Base-by-base conservation (phyloP, 2,329 filamentous ascomycete genomes). In the Exophiala dermatitidis region DNA sequence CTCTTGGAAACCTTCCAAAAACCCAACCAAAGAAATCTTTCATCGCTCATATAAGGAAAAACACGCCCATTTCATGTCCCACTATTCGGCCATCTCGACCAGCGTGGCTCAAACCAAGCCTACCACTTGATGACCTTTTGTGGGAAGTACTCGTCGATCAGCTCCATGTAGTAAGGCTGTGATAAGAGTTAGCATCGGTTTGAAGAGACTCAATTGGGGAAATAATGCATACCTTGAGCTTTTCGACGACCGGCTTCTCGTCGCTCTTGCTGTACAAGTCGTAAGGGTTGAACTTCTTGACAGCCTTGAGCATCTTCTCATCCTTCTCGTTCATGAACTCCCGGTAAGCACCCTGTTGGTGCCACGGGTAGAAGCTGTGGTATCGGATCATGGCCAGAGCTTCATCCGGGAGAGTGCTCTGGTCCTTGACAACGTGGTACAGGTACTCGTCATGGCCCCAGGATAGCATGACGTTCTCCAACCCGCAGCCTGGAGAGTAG, bases 331-430 rank as follows among this genome's bases (percentile, higher is more conserved):
- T 79, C 89, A 95, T 95, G 69, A 95, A 79, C 71, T 88, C 82
- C 56, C 72, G 71, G 72, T 95, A 95, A 4, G 87, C 89, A 50
- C 84, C 85, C 68, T 85, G 84, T 57, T 78, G 81, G 72, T 95
- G 90, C 90, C 89, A 95, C 10, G 90, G 85, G 72, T 95, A 95
- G 73, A 95, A 95, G 4, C 84, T 88, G 73, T 95, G 90, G 72
- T 94, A 95, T 52, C 90, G 78, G 68, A 95, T 93, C 88, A 95
- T 95, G 56, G 89, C 90, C 7, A 95, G 78, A 0, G 85, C 86
- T 77, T 95, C 89, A 44, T 79, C 77, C 0, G 90, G 90, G 41
- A 95, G 77, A 0, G 75, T 85, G 46, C 80, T 85, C 75, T 95
- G 89, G 59, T 86, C 84, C 75, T 89, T 90, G 71, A 87, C 82